These are phyloP conservation scores for Peterozyma xylosa DNA, from an alignment of 805 yeast species.

Conservation along the genomic window DNA sequence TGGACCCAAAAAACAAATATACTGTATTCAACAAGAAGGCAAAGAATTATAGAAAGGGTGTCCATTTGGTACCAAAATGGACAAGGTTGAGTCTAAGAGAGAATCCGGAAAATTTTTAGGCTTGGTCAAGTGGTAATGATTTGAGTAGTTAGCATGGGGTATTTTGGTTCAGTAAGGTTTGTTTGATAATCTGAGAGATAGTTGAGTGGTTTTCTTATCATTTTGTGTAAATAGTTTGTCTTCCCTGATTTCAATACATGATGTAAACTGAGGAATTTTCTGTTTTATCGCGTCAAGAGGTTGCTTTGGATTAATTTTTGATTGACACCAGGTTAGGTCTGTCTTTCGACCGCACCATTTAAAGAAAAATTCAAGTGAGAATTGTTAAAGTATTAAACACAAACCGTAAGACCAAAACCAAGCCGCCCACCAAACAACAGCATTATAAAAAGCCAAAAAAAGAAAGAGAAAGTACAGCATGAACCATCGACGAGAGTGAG, in stretches of 20 bases:
- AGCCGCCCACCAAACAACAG: no score
- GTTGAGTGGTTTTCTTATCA: not conserved
- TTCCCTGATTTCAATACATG: no score
- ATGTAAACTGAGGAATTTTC: no score
- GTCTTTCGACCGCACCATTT: no score
- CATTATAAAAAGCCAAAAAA: no score
- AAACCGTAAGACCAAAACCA: not conserved
- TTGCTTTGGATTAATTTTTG: no score
- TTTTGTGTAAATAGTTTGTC: slow-evolving; percentile 1
- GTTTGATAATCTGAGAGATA: no score
- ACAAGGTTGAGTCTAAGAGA: slow-evolving; percentile 76
- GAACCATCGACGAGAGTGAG: no score
- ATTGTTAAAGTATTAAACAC: not conserved
- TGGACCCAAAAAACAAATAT: slow-evolving; percentile 80
- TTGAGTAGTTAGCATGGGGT: slow-evolving; percentile 3
- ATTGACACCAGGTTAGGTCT: no score
- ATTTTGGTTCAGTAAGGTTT: slow-evolving; percentile 1
- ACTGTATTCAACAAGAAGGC: slow-evolving; percentile 73
- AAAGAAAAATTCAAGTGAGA: not conserved
- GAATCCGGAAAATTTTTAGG: slow-evolving; percentile 64
- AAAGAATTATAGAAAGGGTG: slow-evolving; percentile 77
- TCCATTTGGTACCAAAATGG: slow-evolving; percentile 88
- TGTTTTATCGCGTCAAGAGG: no score
- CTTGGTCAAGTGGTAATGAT: not conserved
- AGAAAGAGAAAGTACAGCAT: no score